Base-by-base conservation (phyloP, 1,284 basidiomycete species). In the Cystobasidiaceae sp. region DNA sequence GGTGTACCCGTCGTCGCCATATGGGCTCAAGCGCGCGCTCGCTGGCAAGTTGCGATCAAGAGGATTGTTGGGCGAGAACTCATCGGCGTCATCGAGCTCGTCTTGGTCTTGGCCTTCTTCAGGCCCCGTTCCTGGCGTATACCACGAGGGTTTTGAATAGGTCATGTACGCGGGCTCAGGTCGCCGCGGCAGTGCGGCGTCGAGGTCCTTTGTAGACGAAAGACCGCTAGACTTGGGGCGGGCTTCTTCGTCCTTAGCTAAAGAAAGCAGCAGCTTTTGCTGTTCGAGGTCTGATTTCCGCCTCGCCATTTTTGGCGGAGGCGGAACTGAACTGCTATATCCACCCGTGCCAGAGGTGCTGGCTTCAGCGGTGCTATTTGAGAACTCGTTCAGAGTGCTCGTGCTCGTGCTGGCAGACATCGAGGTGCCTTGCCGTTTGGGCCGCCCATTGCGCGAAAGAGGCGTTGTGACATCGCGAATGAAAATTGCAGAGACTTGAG, bases 401-500 rank as follows among this genome's bases (percentile, higher is more conserved):
- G n/a, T n/a, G n/a, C n/a, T n/a, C 13, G 48, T 9, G 25, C 34
- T 39, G 11, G 33, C 45, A 27, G 3, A 23, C 25, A 5, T 15
- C 15, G 58, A 34, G 3, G 58, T 8, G 15, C 19, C n/a, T 11
- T 19, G n/a, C 4, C 19, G 21, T 17, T 28, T 8, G 32, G n/a
- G n/a, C n/a, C n/a, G n/a, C n/a, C n/a, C n/a, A n/a, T n/a, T n/a
- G n/a, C 58, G 46, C 27, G 58, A 46, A 6, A 54, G 8, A 25
- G 75, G 66, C 0, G 76, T 77, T 1, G 79, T 82, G 60, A 86
- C 87, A 72, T 91, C 86, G 27, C 90, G 82, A 51, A 93, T 84
- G 76, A 89, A 89, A 41, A 93, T 82, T 2, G 81, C 88, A 3
- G 71, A 50, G 13, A 80, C 71, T 65, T 77, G 76, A 11, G 74